Conservation (phyloP, 257 asterid species). For the Solanum lycopersicoides region DNA sequence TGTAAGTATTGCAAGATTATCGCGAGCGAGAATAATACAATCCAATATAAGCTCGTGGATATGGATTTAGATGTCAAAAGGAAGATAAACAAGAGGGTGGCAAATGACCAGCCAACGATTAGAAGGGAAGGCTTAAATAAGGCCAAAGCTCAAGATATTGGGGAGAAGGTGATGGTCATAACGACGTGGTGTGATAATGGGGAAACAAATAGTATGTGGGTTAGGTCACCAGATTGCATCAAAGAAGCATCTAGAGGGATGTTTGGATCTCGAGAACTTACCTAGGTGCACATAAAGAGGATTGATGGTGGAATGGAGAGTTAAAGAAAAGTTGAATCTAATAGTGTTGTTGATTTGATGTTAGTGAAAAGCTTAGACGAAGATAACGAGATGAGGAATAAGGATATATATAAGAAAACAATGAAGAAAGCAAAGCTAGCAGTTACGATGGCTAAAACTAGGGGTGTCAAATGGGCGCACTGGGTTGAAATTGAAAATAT, state of each 20-base stretch:
- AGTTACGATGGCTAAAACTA: not conserved
- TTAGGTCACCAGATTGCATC: not conserved
- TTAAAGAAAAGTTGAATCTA: not conserved
- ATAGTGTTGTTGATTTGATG: not conserved
- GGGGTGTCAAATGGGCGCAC: no score
- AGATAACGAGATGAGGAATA: not conserved
- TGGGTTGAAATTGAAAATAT: no score
- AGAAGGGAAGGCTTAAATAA: not conserved
- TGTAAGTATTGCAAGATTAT: not conserved
- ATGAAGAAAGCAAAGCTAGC: not conserved
- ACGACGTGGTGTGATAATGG: not conserved
- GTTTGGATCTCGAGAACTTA: not conserved
- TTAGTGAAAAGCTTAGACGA: not conserved
- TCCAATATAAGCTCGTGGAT: not conserved
- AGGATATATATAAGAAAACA: not conserved
- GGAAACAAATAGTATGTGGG: not conserved
- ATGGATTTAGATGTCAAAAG: no score
- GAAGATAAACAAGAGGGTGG: not conserved
- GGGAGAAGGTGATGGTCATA: not conserved
- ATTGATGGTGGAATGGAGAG: not conserved
- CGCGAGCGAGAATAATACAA: no score
- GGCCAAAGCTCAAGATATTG: not conserved
- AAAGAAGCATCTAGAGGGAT: not conserved
- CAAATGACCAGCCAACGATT: not conserved
- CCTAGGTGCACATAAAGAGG: not conserved